Conservation (phyloP, 768 basidiomycete species). For the Boletus tylopilopsis region DNA sequence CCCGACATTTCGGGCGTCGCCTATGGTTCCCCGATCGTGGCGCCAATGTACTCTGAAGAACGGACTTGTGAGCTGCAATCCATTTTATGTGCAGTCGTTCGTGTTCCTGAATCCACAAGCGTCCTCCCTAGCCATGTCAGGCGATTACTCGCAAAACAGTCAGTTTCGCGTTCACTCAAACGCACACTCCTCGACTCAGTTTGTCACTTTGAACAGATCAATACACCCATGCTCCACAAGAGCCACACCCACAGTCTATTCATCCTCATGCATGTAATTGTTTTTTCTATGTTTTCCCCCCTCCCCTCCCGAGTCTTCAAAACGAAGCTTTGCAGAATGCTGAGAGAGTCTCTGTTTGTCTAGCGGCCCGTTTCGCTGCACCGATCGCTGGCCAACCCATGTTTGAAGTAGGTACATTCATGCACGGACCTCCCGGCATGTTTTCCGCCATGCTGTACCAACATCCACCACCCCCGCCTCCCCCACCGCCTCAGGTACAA, state of each 20-base stretch:
- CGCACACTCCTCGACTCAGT: slow-evolving; percentile 16
- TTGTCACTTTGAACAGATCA: slow-evolving; percentile 22
- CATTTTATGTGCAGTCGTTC: slow-evolving; percentile 6
- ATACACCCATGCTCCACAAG: slow-evolving; percentile 31
- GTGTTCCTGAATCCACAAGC: slow-evolving; percentile 18
- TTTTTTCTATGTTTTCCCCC: slow-evolving; percentile 19
- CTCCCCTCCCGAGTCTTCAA: slow-evolving; percentile 18
- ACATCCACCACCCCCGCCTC: slow-evolving; percentile 26
- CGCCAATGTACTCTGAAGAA: slow-evolving; percentile 55
- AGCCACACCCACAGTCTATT: slow-evolving; percentile 30
- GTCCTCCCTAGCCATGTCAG: slow-evolving; percentile 36
- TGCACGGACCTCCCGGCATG: slow-evolving; percentile 27
- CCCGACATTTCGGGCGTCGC: slow-evolving; percentile 31
- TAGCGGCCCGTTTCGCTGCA: slow-evolving; percentile 48
- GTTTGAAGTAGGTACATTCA: slow-evolving; percentile 33
- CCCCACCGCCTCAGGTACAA: slow-evolving; percentile 26
- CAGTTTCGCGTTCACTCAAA: slow-evolving; percentile 26
- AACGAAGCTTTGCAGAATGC: slow-evolving; percentile 46
- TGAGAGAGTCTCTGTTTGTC: slow-evolving; percentile 56
- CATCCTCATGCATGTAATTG: slow-evolving; percentile 32
- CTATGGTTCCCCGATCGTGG: slow-evolving; percentile 43
- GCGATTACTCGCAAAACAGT: slow-evolving; percentile 42
- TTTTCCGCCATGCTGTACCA: slow-evolving; percentile 29
- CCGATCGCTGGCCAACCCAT: slow-evolving; percentile 29
- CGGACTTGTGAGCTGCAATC: slow-evolving; percentile 44